Base-by-base conservation (phyloP, 106 monocot species). In the Ottelia alismoides region DNA sequence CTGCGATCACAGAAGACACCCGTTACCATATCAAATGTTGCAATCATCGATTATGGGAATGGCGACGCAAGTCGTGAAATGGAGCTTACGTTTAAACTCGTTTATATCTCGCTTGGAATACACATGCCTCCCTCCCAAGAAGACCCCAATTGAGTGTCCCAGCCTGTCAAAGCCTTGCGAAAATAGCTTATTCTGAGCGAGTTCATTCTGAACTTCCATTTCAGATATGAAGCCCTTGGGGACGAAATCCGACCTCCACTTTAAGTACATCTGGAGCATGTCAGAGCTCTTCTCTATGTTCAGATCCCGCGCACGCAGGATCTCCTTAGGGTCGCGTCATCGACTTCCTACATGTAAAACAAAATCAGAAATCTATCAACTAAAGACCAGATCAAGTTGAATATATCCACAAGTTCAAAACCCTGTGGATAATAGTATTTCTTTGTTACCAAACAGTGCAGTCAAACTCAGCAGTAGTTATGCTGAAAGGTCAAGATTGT, bases 161-260 rank as follows among this genome's bases (percentile, higher is more conserved):
- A 25, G 43, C 50, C 73, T 78, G 28, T 78, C 72, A 24, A 70
- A 67, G 28, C 87, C 87, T 44, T 72, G 78, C 22, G 56, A 31
- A 62, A 54, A 78, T 21, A 76, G 20, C 66, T 82, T 87, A 20
- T 66, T 48, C 26, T 82, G 71, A 6, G 54, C 5, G 10, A 87
- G 59, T 32, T 87, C 82, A 63, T 82, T 63, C 45, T 49, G 52
- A 10, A 87, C 61, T 26, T 78, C 66, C 9, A 58, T 30, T n/a
- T 81, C 87, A 1, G 75, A 66, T 31, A 87, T 82, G 48, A 52
- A 82, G 22, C 82, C 78, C 32, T 61, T 74, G 11, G 87, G 82
- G 11, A 76, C 66, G 1, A 56, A 27, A 49, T 25, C 25, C 18
- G 23, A 26, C 57, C 63, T 62, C 87, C 87, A 82, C 45, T 73